Conservation (phyloP, 2,329 filamentous ascomycete species). For the Hysterium pulicare region DNA sequence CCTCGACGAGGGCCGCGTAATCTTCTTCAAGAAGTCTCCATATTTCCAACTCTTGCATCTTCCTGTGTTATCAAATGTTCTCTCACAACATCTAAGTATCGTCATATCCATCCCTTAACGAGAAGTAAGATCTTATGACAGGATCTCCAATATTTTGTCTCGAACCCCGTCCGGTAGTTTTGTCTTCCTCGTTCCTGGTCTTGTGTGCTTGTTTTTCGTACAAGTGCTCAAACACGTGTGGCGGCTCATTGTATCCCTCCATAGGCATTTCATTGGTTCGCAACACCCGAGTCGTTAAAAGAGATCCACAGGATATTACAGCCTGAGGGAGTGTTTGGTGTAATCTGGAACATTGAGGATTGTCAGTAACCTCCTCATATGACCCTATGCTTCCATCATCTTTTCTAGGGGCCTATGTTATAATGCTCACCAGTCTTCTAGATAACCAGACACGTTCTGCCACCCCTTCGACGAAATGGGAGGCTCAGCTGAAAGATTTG, state of each 20-base stretch:
- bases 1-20: conserved; percentile 3
- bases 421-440: conserved; percentile 26
- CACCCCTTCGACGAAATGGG: conserved; percentile 53
- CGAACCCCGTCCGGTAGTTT: no score
- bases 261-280: conserved; percentile 58
- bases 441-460: conserved; percentile 60
- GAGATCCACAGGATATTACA: conserved; percentile 67
- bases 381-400: conserved; percentile 1
- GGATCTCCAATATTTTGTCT: no score
- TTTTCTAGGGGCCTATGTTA: conserved; percentile 10
- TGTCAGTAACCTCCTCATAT: conserved; percentile 47
- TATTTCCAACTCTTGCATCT: not conserved
- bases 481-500: conserved; percentile 59
- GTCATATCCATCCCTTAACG: no score
- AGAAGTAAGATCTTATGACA: no score
- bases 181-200: no score
- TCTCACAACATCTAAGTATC: no score
- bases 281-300: conserved; percentile 57
- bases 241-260: not conserved
- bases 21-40: not conserved
- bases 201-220: no score
- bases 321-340: conserved; percentile 57
- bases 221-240: no score
- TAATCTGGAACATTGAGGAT: conserved; percentile 74
- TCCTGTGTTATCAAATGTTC: no score